phyloP scores from a whole-genome alignment of 2,329 filamentous ascomycete genomes.

The Penicillium sclerotigenum region DNA sequence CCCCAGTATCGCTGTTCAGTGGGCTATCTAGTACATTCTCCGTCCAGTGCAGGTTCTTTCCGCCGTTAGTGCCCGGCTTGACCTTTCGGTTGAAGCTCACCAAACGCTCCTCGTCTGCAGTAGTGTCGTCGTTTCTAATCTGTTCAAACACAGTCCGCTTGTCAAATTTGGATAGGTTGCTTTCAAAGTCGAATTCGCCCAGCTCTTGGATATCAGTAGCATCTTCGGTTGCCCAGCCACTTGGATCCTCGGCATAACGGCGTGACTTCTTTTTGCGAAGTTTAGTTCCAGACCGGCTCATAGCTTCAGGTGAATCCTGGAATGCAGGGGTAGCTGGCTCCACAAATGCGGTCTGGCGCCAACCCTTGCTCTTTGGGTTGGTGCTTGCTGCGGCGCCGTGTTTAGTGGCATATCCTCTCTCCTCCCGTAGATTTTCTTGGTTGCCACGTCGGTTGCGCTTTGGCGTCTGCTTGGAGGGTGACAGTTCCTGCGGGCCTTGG shows the following conservation, averaged over 20 bases:
- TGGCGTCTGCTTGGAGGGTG: constrained; percentile 24
- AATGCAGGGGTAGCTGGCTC: constrained; percentile 46
- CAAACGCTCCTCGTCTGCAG: constrained; percentile 85
- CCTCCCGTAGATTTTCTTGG: constrained; percentile 45
- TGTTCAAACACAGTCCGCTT: constrained; percentile 89
- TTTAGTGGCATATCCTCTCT: constrained; percentile 41
- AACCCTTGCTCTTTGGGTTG: constrained; percentile 57
- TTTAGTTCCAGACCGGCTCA: constrained; percentile 30
- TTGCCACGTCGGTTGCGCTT: constrained; percentile 48
- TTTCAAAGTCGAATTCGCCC: constrained; percentile 91
- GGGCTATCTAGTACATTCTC: constrained; percentile 80
- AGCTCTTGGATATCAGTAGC: constrained; percentile 91
- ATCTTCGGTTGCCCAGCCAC: constrained; percentile 94
- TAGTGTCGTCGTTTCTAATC: constrained; percentile 81
- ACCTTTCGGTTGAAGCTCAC: constrained; percentile 79
- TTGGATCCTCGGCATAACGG: constrained; percentile 57
- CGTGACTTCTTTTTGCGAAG: constrained; percentile 48
- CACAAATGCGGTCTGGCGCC: constrained; percentile 65
- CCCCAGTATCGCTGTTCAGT: constrained; percentile 72
- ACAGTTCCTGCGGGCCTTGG: constrained; percentile 20
- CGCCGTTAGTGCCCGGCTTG: constrained; percentile 66
- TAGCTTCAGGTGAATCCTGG: constrained; percentile 40
- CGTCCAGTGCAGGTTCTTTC: constrained; percentile 86
- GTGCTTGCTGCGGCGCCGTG: constrained; percentile 33
- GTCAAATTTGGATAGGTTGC: constrained; percentile 88